Base-by-base conservation (phyloP, 2,329 filamentous ascomycete genomes). In the Penicillium paneum region DNA sequence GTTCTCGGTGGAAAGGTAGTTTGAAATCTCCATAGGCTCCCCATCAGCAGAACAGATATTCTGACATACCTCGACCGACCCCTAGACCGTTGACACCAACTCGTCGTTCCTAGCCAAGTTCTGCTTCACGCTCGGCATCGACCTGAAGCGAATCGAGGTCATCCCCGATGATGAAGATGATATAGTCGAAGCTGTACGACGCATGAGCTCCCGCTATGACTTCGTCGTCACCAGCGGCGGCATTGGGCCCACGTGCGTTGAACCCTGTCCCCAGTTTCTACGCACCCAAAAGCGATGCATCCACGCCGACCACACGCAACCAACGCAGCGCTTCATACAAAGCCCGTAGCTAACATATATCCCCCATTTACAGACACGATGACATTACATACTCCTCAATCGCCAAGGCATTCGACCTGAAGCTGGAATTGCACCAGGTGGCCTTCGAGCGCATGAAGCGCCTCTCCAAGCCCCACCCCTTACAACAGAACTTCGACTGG, bases 381-480 rank as follows among this genome's bases (percentile, higher is more conserved):
- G 94, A 99, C 71, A 97, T 97, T 64, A 97, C 94, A 26, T 99
- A 99, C 76, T 81, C 89, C 68, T 93, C 91, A 36, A 95, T 99
- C 71, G 92, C 90, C 60, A 91, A 91, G 71, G 94, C 92, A 8
- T 97, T 97, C 71, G 76, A 79, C 40, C 79, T 97, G 8, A 83
- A 86, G 13, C 78, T 97, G 17, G 82, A 86, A 62, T 81, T 96
- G 28, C 90, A 97, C 77, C 77, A 90, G 40, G 83, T 84, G 54
- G 87, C 92, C 0, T 89, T 88, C 64, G 81, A 84, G 60, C 86
- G 87, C 68, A 97, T 97, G 94, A 92, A 89, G 76, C 80, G 77
- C 57, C 80, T 96, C 8, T 90, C 88, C 29, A 88, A 85, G 69
- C 86, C 86, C 12, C 86, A 89, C 65, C 85, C 86, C 44, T 82